These are phyloP conservation scores for Colletotrichum filicis DNA, from an alignment of 2,329 filamentous ascomycete genomes.

Conservation along the genomic window DNA sequence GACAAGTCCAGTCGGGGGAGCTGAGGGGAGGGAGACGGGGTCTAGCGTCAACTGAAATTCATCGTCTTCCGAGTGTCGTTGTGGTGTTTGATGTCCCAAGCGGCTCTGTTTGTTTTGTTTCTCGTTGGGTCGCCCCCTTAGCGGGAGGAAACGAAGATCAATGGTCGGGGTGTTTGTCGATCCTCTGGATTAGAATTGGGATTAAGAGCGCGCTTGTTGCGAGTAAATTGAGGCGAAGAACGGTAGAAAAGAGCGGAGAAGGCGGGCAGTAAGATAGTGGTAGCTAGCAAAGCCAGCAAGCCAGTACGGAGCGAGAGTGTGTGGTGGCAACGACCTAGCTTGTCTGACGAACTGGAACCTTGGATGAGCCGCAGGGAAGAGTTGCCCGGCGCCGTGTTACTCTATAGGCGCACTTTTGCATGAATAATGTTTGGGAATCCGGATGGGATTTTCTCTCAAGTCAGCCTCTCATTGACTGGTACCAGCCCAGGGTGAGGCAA, in stretches of 20 bases:
- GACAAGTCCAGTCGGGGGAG: not conserved
- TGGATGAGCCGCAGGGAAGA: not conserved
- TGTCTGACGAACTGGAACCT: not conserved
- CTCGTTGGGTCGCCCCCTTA: not conserved
- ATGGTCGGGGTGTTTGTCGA: slow-evolving; percentile 28
- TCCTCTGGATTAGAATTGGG: slow-evolving; percentile 13
- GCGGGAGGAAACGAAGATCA: slow-evolving; percentile 20
- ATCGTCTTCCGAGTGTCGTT: slow-evolving; percentile 11
- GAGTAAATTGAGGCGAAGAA: slow-evolving; percentile 17
- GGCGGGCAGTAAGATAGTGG: not conserved
- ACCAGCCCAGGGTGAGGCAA: slow-evolving; percentile 18
- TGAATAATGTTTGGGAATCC: slow-evolving; percentile 18
- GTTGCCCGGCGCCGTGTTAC: not conserved
- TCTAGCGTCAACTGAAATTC: slow-evolving; percentile 13
- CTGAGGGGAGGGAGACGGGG: not conserved
- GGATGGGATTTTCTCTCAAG: not conserved
- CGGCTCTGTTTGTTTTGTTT: slow-evolving; percentile 18
- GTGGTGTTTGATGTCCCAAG: not conserved
- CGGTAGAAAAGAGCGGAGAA: slow-evolving; percentile 9
- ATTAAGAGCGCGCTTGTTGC: slow-evolving; percentile 15
- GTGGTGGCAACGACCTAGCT: not conserved
- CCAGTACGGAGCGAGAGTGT: not conserved
- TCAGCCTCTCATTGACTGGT: slow-evolving; percentile 3
- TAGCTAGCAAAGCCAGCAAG: not conserved
- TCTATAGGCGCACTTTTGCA: slow-evolving; percentile 5